These are phyloP conservation scores for Oxytropis ochrocephala DNA, from an alignment of 306 rosid genomes.

Conservation along the genomic window DNA sequence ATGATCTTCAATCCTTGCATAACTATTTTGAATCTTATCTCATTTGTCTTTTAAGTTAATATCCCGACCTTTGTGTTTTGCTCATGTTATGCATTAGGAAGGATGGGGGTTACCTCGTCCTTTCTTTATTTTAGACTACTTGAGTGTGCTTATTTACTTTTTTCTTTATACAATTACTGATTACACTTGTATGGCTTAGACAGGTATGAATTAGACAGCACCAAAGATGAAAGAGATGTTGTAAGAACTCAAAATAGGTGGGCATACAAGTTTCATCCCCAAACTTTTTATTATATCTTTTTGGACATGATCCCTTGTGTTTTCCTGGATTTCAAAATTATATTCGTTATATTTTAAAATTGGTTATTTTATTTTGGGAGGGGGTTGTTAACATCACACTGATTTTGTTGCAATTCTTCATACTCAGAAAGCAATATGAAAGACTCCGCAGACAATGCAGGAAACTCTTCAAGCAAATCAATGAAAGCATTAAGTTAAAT, in stretches of 20 bases:
- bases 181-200: conserved; percentile 26
- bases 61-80: neutral
- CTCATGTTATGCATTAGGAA: neutral
- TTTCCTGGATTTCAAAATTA: neutral
- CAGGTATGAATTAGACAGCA: conserved; percentile 83
- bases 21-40: neutral
- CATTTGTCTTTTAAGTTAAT: neutral
- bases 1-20: neutral
- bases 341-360: neutral
- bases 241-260: conserved; percentile 77
- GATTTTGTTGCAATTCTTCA: conserved; percentile 15
- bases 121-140: neutral
- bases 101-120: neutral
- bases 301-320: neutral
- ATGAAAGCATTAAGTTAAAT: conserved; percentile 46
- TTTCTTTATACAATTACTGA: conserved; percentile 24
- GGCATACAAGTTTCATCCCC: neutral
- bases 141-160: neutral
- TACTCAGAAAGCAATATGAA: conserved; percentile 79
- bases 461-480: conserved; percentile 45
- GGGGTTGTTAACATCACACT: conserved; percentile 3
- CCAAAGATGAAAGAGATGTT: conserved; percentile 72
- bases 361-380: neutral
- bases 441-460: conserved; percentile 77
- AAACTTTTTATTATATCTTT: neutral